A percentile compares a stretch with the other conserved stretches of the same genome.
Evolutionary conservation across 2,329 filamentous ascomycete species (phyloP).

Genomic region (Cucurbitaria berberidis): DNA sequence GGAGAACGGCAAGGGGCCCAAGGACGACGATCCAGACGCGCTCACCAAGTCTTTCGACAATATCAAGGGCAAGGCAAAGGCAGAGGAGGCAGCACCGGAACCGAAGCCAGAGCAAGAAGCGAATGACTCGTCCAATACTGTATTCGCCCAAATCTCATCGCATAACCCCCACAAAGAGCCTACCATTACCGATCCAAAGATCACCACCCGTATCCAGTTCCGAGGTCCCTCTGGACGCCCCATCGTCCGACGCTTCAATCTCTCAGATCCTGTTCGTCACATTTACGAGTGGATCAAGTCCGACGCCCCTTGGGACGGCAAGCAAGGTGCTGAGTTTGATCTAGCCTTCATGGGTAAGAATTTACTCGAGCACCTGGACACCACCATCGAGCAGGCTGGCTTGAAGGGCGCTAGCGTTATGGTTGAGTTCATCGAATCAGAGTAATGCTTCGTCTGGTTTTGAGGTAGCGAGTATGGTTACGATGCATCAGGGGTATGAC

Average conservation of each 20-base stretch:
- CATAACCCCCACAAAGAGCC: conserved; percentile 80
- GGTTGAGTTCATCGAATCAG: conserved; percentile 75
- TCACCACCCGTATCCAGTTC: conserved; percentile 90
- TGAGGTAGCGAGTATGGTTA: background rate
- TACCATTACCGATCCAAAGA: conserved; percentile 65
- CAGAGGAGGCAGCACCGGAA: conserved; percentile 19
- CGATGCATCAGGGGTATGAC: background rate
- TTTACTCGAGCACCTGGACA: conserved; percentile 75
- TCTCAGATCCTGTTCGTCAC: conserved; percentile 76
- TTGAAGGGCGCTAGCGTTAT: conserved; percentile 94
- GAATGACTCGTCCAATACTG: conserved; percentile 47
- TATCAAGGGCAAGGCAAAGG: conserved; percentile 57
- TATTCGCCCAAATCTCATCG: conserved; percentile 75
- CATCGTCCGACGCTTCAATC: conserved; percentile 82
- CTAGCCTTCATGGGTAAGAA: conserved; percentile 88
- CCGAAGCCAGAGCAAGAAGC: conserved; percentile 32
- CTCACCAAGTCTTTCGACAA: conserved; percentile 72
- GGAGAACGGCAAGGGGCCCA: conserved; percentile 60
- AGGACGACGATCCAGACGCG: conserved; percentile 81
- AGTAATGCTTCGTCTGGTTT: conserved; percentile 4
- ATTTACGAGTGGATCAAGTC: conserved; percentile 98
- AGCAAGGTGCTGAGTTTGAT: conserved; percentile 80
- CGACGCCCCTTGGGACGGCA: conserved; percentile 77
- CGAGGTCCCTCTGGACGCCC: conserved; percentile 72
- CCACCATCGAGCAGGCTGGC: conserved; percentile 78